These are phyloP conservation scores for Ophiocordyceps unilateralis DNA, from an alignment of 2,329 filamentous ascomycete species.

Conservation along the genomic window DNA sequence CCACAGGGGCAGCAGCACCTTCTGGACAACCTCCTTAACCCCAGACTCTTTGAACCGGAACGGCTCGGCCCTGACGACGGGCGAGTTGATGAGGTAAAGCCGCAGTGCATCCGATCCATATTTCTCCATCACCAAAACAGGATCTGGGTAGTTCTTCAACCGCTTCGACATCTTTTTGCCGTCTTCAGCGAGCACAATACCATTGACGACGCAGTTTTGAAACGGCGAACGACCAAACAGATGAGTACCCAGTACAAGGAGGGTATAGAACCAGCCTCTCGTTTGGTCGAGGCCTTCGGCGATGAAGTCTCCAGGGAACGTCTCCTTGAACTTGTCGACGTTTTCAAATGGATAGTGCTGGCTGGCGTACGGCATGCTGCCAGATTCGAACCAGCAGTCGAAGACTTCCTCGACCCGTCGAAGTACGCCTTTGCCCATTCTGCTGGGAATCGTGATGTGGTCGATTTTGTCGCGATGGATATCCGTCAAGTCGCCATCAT, in stretches of 20 bases:
- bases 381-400: conserved; percentile 95
- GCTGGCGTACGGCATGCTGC: conserved; percentile 86
- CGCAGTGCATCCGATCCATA: conserved; percentile 87
- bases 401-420: conserved; percentile 77
- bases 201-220: conserved; percentile 93
- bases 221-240: conserved; percentile 75
- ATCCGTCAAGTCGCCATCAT: conserved; percentile 64
- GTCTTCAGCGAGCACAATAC: conserved; percentile 82
- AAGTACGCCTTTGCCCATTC: conserved; percentile 69
- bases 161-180: conserved; percentile 99
- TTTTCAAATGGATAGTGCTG: conserved; percentile 90
- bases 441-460: conserved; percentile 82
- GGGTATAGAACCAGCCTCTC: conserved; percentile 90
- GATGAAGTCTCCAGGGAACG: conserved; percentile 86
- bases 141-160: conserved; percentile 90
- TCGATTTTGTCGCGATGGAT: conserved; percentile 89
- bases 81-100: conserved; percentile 93
- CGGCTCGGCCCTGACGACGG: conserved; percentile 81
- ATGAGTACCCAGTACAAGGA: conserved; percentile 75
- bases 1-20: conserved; percentile 81
- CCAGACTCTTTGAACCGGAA: conserved; percentile 81
- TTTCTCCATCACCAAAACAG: conserved; percentile 61
- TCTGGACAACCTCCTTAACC: conserved; percentile 88
- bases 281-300: conserved; percentile 89
- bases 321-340: conserved; percentile 58